Conservation (phyloP, 2,329 filamentous ascomycete genomes). For the Verticillium albo-atrum region DNA sequence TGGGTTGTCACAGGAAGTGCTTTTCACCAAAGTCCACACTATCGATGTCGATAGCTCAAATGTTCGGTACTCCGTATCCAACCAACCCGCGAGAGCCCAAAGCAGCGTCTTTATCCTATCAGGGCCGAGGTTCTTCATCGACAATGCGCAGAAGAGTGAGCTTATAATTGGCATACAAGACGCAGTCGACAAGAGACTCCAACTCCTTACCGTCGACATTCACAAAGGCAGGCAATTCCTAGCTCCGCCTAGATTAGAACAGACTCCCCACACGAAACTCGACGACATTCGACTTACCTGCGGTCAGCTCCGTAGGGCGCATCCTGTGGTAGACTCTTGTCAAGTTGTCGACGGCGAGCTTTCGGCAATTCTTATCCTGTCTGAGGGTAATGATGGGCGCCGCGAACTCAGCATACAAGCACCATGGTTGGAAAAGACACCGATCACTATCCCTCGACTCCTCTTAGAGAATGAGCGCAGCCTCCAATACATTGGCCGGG, state of each 20-base stretch:
- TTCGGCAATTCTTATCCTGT: conserved; percentile 66
- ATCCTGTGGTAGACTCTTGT: conserved; percentile 69
- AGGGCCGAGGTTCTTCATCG: conserved; percentile 50
- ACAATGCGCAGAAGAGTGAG: conserved; percentile 48
- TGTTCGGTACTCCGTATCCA: conserved; percentile 54
- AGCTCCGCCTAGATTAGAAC: conserved; percentile 14
- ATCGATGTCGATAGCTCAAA: conserved; percentile 59
- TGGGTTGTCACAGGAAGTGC: conserved; percentile 66
- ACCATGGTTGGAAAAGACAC: conserved; percentile 69
- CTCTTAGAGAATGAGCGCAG: conserved; percentile 55
- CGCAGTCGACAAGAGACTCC: conserved; percentile 59
- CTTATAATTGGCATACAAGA: conserved; percentile 69
- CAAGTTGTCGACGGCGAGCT: conserved; percentile 63
- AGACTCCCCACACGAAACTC: conserved; percentile 10
- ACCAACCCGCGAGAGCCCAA: conserved; percentile 46
- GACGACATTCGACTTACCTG: conserved; percentile 38
- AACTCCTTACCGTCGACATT: conserved; percentile 60
- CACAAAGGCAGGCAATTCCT: conserved; percentile 9
- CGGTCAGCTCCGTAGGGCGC: conserved; percentile 52
- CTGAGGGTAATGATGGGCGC: conserved; percentile 57
- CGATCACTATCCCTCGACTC: conserved; percentile 58
- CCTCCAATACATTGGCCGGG: conserved; percentile 51
- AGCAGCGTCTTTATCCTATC: conserved; percentile 65
- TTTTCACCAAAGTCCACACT: conserved; percentile 66
- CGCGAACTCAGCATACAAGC: conserved; percentile 69